A percentile compares a stretch with the other conserved stretches of the same genome.
Conservation (phyloP, 495 filamentous ascomycete genomes). For the Aspergillus indologenus region DNA sequence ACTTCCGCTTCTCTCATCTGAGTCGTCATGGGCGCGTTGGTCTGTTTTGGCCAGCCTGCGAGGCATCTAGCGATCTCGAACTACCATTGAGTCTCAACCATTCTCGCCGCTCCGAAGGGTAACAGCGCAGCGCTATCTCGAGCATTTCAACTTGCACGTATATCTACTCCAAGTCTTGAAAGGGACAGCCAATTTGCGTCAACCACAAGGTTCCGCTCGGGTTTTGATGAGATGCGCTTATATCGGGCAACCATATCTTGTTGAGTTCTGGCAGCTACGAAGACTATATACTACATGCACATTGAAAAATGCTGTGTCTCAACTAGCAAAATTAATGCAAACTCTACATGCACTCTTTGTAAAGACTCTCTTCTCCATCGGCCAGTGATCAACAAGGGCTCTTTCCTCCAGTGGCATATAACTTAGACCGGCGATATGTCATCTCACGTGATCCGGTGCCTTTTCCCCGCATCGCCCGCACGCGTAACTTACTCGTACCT, state of each 20-base stretch:
- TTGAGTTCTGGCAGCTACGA: not conserved
- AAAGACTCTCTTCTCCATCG: not conserved
- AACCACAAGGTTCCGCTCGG: not conserved
- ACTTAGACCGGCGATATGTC: not conserved
- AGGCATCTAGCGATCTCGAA: not conserved
- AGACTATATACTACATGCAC: not conserved
- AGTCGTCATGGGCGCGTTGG: not conserved
- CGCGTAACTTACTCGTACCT: not conserved
- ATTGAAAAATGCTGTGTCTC: not conserved
- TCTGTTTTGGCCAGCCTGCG: not conserved
- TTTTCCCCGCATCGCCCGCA: conserved; percentile 4
- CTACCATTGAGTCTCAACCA: not conserved
- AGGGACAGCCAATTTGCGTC: not conserved
- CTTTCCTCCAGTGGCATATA: not conserved
- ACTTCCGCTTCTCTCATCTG: not conserved
- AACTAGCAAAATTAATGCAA: not conserved
- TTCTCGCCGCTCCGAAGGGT: not conserved
- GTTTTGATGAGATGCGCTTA: not conserved
- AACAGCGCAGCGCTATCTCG: not conserved
- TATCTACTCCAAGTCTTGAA: not conserved
- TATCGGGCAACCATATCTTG: not conserved
- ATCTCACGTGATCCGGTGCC: not conserved
- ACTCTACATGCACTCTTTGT: not conserved
- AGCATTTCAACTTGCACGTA: not conserved
- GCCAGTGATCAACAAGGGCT: not conserved